These are phyloP conservation scores for Clonostachys rosea DNA, from an alignment of 2,329 filamentous ascomycete genomes.

Conservation along the genomic window DNA sequence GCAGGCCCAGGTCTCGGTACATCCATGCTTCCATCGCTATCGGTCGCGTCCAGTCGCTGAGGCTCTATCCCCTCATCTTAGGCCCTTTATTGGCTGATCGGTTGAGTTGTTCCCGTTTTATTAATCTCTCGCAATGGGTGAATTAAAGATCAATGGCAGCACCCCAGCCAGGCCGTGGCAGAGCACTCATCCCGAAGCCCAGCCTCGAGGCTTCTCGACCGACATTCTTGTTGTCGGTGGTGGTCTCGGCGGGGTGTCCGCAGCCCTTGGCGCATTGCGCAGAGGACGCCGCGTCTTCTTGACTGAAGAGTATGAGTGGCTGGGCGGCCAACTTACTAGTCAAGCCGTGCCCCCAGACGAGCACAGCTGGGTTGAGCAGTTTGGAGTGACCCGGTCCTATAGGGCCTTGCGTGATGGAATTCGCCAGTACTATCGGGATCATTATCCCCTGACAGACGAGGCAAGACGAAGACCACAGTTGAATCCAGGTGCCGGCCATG, in stretches of 20 bases:
- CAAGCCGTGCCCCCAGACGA: constrained; percentile 19
- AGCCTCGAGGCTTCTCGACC: constrained; percentile 6
- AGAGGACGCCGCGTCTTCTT: constrained; percentile 12
- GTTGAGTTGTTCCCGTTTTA: background rate
- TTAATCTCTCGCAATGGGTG: background rate
- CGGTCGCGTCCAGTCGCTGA: too few species aligned
- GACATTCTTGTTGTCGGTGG: constrained; percentile 15
- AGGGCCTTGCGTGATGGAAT: constrained; percentile 13
- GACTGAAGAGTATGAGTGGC: constrained; percentile 19
- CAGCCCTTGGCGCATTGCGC: constrained; percentile 15
- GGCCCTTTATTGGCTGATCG: too few species aligned
- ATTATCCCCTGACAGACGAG: constrained; percentile 15
- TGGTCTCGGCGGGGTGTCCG: constrained; percentile 16
- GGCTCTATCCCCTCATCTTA: too few species aligned
- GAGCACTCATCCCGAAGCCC: background rate
- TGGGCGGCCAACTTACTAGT: constrained; percentile 17
- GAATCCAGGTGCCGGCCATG: constrained; percentile 16
- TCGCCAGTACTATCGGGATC: constrained; percentile 14
- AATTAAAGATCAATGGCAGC: background rate
- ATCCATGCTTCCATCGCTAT: too few species aligned
- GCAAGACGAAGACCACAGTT: constrained; percentile 13
- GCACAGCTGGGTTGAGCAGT: constrained; percentile 19
- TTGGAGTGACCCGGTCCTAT: constrained; percentile 17
- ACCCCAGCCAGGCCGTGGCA: background rate
- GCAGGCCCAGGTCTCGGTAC: too few species aligned